Evolutionary conservation across 78 protist genomes (phyloP).

Genomic region (Dictyostelium firmibasis): DNA sequence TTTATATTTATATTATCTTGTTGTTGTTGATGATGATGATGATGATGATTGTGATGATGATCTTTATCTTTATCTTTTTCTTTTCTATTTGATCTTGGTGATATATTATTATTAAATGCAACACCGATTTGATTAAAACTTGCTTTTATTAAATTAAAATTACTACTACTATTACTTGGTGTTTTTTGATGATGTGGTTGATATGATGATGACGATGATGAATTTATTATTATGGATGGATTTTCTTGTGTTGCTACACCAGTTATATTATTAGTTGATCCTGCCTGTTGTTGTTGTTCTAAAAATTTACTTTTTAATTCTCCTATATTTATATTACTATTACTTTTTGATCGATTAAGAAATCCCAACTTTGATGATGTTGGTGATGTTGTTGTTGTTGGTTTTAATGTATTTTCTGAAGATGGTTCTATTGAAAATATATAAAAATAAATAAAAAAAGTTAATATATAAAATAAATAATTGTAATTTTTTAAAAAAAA

Average conservation of each 20-base stretch:
- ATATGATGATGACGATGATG: background rate
- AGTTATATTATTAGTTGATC: background rate
- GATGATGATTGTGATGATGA: background rate
- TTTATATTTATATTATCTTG: background rate
- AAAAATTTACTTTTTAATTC: slow-evolving; percentile 1
- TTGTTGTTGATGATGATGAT: background rate
- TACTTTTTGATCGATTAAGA: background rate
- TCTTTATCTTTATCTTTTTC: background rate
- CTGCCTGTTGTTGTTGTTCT: background rate
- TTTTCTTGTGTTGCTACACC: background rate
- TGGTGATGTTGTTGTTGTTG: background rate
- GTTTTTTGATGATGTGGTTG: background rate
- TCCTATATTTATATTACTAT: background rate
- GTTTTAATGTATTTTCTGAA: background rate
- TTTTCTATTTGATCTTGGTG: background rate
- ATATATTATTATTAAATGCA: background rate
- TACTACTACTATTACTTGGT: background rate
- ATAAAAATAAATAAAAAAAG: background rate
- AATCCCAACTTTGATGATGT: background rate
- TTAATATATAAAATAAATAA: background rate
- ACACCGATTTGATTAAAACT: background rate
- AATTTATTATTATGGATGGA: background rate
- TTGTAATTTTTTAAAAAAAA: background rate
- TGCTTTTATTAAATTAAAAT: background rate
- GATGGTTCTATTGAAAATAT: background rate